phyloP scores from a whole-genome alignment of 148 eudicot species.

The Selenicereus undatus region DNA sequence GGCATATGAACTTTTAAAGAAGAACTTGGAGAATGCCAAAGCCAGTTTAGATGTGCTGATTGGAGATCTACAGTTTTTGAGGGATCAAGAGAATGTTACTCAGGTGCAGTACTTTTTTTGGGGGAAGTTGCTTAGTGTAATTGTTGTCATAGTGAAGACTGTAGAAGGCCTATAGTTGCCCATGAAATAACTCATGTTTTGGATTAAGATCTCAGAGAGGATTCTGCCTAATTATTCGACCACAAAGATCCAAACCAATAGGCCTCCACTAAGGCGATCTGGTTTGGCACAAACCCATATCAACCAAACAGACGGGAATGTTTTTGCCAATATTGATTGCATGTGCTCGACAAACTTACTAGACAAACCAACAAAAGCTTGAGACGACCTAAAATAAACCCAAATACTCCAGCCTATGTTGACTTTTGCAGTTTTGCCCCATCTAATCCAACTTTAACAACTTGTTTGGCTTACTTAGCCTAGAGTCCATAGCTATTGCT shows the following conservation, averaged over 20 bases:
- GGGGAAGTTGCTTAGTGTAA: background rate
- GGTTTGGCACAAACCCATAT: background rate
- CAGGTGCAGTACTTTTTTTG: slow-evolving; percentile 40
- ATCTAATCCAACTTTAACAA: background rate
- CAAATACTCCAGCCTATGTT: background rate
- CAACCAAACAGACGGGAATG: background rate
- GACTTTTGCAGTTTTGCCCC: background rate
- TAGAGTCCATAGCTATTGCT: background rate
- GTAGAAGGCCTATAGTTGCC: background rate
- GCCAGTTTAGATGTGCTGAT: slow-evolving; percentile 88
- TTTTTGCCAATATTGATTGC: background rate
- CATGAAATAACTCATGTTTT: background rate
- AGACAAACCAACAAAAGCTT: background rate
- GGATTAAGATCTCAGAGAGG: background rate
- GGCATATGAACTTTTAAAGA: slow-evolving; percentile 74
- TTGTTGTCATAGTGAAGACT: background rate
- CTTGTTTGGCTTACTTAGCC: background rate
- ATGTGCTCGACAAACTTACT: background rate
- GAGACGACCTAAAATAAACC: background rate
- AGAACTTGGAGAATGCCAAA: slow-evolving; percentile 86
- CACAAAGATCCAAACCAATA: background rate
- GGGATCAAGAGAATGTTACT: slow-evolving; percentile 90
- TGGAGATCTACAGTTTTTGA: slow-evolving; percentile 71
- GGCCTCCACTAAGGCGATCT: background rate
- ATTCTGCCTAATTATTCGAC: background rate